phyloP scores from a whole-genome alignment of 225 moss, liverwort and hornwort genomes.

The Antitrichia curtipendula region DNA sequence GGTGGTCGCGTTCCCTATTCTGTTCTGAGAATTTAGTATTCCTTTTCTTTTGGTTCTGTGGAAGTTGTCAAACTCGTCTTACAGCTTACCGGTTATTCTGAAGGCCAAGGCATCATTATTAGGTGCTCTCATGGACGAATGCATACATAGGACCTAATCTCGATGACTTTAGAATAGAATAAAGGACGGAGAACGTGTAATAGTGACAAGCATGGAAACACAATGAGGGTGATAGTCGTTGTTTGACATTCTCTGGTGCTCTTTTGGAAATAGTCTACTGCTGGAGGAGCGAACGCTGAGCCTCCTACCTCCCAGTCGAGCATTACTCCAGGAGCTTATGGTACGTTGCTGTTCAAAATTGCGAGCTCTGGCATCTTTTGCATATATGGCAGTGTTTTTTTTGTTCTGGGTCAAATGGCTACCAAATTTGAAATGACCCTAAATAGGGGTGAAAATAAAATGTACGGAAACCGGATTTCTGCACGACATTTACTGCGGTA shows the following conservation, averaged over 20 bases:
- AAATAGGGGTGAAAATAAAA: background rate
- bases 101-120: background rate
- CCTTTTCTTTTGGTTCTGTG: background rate
- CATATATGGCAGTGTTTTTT: background rate
- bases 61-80: background rate
- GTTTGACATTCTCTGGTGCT: slow-evolving; percentile 10
- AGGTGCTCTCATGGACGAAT: background rate
- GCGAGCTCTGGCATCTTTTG: background rate
- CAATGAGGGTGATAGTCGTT: background rate
- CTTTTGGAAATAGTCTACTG: slow-evolving; percentile 25
- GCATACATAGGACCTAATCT: background rate
- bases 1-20: background rate
- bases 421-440: background rate
- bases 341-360: slow-evolving; percentile 2
- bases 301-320: slow-evolving; percentile 15
- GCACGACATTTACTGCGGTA: background rate
- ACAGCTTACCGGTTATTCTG: background rate
- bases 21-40: background rate
- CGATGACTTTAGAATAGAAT: background rate
- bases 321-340: slow-evolving; percentile 4
- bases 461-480: background rate
- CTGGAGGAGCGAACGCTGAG: slow-evolving; percentile 32
- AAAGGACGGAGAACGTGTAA: background rate
- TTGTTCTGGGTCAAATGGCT: background rate
- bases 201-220: background rate